A percentile compares a stretch with the other conserved stretches of the same genome.
Conservation (phyloP, 2,329 filamentous ascomycete genomes). For the Fusarium clavum region DNA sequence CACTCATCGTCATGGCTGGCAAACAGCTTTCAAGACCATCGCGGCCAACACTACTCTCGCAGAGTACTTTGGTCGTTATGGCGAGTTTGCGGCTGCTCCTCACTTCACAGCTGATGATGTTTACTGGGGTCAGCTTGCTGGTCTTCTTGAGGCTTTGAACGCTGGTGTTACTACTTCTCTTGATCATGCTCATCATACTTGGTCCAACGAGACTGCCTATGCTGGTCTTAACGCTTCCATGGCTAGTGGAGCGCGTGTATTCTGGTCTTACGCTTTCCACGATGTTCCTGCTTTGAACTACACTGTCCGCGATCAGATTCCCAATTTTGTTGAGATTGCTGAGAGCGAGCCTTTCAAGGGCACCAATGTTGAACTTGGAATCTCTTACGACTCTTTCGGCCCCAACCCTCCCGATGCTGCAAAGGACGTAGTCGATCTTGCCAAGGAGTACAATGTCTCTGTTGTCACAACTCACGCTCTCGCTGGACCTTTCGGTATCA, state of each 20-base stretch:
- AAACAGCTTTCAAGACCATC: slow-evolving; percentile 66
- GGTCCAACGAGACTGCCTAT: slow-evolving; percentile 55
- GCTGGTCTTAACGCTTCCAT: slow-evolving; percentile 60
- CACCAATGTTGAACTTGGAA: slow-evolving; percentile 53
- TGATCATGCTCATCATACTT: slow-evolving; percentile 65
- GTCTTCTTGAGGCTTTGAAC: slow-evolving; percentile 63
- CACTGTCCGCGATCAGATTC: slow-evolving; percentile 52
- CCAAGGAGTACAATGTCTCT: slow-evolving; percentile 54
- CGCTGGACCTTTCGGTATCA: slow-evolving; percentile 53
- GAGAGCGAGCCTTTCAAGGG: slow-evolving; percentile 41
- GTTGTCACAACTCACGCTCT: slow-evolving; percentile 61
- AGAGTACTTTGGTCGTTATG: slow-evolving; percentile 60
- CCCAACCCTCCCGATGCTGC: slow-evolving; percentile 45
- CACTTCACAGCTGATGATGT: slow-evolving; percentile 58
- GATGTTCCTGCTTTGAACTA: slow-evolving; percentile 48
- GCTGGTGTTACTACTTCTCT: slow-evolving; percentile 65
- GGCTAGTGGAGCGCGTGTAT: slow-evolving; percentile 61
- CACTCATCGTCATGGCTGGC: slow-evolving; percentile 67
- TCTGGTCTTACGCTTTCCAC: slow-evolving; percentile 59
- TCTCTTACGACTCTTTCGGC: slow-evolving; percentile 57
- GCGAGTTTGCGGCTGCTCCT: slow-evolving; percentile 48
- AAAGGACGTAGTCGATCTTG: slow-evolving; percentile 49
- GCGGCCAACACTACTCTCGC: slow-evolving; percentile 62
- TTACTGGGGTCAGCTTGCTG: slow-evolving; percentile 59
- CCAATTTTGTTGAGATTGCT: slow-evolving; percentile 54